Evolutionary conservation across 2,329 filamentous ascomycete genomes (phyloP), one percentile per base, ranked within the genome.

Genomic region (Trichoderma arundinaceum): DNA sequence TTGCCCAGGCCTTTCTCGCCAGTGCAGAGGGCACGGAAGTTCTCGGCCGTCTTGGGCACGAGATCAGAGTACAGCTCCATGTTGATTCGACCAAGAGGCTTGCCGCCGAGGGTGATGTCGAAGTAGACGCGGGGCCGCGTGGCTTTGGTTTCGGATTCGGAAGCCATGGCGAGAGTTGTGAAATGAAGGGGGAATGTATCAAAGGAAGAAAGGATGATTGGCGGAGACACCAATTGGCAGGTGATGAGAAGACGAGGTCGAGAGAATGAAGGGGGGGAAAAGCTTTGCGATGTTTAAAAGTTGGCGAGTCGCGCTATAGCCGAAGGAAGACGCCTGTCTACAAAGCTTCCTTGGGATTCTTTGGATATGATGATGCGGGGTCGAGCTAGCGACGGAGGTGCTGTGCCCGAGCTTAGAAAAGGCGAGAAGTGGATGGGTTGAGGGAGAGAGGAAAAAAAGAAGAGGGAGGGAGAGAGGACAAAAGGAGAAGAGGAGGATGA

Each of bases 1-100:
- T 92, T 91, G 71, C 92, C 92, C 28, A 85, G 72, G 68, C 94
- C 94, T 82, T 97, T 97, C 83, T 98, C 94, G 71, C 94, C 94
- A 0, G 94, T 97, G 83, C 93, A 97, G 68, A 97, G 88, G 63
- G 89, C 88, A 74, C 94, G 92, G 85, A 98, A 98, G 85, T 98
- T 98, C 74, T 97, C 94, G 70, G 91, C 92, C 5, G 94, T 98
- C 83, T 96, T 97, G 75, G 94, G 94, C 19, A 97, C 94, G 68
- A 96, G 84, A 71, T 86, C 82, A 70, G 82, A 78, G 81, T 88
- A 89, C 68, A 99, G 88, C 82, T 97, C 92, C 79, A 99, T 94
- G 69, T 86, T 88, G 77, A 99, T 84, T 70, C 94, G 90, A 68
- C 93, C 94, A 67, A 88, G 86, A 49, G 86, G 81, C 73, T 88